Base-by-base conservation (phyloP, 371 early-diverging fungal genomes). In the Mucor plumbeus region DNA sequence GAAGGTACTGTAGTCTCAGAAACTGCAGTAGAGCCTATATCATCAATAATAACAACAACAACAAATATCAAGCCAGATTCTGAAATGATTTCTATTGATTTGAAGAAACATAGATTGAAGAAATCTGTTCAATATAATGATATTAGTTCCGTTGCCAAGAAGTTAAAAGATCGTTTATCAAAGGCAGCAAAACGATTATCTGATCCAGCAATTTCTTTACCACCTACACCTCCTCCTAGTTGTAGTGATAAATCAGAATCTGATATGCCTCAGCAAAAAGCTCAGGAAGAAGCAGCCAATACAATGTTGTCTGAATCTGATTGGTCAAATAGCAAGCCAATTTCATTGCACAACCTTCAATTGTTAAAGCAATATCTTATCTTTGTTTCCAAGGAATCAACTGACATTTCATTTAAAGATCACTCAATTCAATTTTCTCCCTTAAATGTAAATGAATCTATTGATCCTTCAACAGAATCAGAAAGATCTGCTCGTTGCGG, bases 341-440 rank as follows among this genome's bases (percentile, higher is more conserved):
- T 53, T 53, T 61, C 35, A 21, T 63, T 81, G 67, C 63, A 59
- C 53, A 70, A 79, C 53, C 63, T 79, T 40, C 59, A 64, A 35
- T 58, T 81, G 14, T 47, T 81, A 3, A 74, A 75, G 56, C 75
- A 77, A 39, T 81, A 81, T 48, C 68, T 81, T 10, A 47, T 64
- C n/a, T 75, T 79, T 63, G 72, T 81, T 7, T 69, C 78, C 14
- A 64, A 71, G 47, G 80, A 80, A 55, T 65, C 64, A 26, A 57
- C 55, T 11, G 56, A 59, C 35, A 70, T 68, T 36, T 33, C 38
- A 14, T 38, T 59, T n/a, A 64, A 61, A 48, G 54, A 63, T 33
- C 34, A 48, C 11, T 33, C 41, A 0, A 62, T 67, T 55, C 35
- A 61, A 43, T 15, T 65, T 1, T 15, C 48, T 9, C 21, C 59